Percentiles rank a stretch among this genome's conserved stretches.
phyloP scores from a whole-genome alignment of 768 basidiomycete genomes.

The button mushroom (Agaricus bisporus) region DNA sequence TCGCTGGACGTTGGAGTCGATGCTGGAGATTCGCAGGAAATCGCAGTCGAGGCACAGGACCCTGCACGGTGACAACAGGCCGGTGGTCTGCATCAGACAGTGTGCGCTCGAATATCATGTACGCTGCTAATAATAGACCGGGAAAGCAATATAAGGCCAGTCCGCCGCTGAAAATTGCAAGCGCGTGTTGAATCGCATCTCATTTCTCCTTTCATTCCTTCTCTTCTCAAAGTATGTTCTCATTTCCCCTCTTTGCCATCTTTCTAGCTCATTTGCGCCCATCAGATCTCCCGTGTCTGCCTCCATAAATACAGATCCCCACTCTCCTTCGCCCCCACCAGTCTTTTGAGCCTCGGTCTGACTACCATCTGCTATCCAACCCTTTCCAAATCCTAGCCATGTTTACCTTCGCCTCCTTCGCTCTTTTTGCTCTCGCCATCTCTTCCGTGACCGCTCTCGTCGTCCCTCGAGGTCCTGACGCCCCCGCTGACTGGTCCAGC shows the following conservation, averaged over 20 bases:
- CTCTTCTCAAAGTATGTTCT: conserved; percentile 7
- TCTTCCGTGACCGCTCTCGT: conserved; percentile 34
- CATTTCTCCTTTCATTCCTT: conserved; percentile 5
- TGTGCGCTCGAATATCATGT: not conserved
- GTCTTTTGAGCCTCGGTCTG: conserved; percentile 17
- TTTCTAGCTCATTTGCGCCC: conserved; percentile 24
- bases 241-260: conserved; percentile 12
- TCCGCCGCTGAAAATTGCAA: conserved; percentile 2
- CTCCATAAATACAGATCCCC: conserved; percentile 21
- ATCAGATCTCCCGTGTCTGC: conserved; percentile 10
- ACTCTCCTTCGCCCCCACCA: conserved; percentile 20
- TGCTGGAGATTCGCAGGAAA: not conserved
- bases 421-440: conserved; percentile 36
- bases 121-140: conserved; percentile 5
- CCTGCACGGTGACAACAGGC: not conserved
- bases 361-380: not conserved
- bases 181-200: conserved; percentile 4
- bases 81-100: not conserved
- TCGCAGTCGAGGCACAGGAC: not conserved
- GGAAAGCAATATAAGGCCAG: conserved; percentile 1
- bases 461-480: conserved; percentile 29
- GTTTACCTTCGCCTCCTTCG: conserved; percentile 33
- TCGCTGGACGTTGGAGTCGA: not conserved
- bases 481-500: conserved; percentile 38
- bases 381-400: conserved; percentile 21